phyloP scores from a whole-genome alignment of 2,329 filamentous ascomycete species.

The Cercospora sp. region DNA sequence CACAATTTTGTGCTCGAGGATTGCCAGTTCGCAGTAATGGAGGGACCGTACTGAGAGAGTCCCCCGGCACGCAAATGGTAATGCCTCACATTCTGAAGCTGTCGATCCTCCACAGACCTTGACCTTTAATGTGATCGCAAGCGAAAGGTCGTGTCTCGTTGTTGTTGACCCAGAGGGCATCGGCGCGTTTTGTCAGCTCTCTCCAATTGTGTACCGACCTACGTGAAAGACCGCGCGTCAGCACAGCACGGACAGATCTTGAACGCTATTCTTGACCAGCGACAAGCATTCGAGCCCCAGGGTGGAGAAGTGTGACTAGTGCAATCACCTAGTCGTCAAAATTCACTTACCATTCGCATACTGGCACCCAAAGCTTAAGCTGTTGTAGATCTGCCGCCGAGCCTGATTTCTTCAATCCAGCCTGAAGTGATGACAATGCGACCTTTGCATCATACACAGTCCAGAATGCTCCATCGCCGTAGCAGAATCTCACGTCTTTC shows the following conservation, averaged over 20 bases:
- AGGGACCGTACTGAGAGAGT: not conserved
- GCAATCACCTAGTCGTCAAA: too few species aligned
- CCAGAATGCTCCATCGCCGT: conserved; percentile 27
- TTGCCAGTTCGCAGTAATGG: not conserved
- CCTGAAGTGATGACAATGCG: conserved; percentile 10
- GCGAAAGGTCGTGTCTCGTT: conserved; percentile 18
- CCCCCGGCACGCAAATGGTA: not conserved
- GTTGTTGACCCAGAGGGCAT: conserved; percentile 22
- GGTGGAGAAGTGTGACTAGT: too few species aligned
- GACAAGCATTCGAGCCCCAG: too few species aligned
- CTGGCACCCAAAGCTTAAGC: conserved; percentile 20
- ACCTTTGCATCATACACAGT: conserved; percentile 21
- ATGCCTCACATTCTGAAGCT: conserved; percentile 7
- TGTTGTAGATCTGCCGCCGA: conserved; percentile 18
- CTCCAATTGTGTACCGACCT: conserved; percentile 23
- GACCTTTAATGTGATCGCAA: conserved; percentile 10
- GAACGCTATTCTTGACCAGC: too few species aligned
- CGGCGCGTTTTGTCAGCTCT: conserved; percentile 18
- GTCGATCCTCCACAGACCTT: conserved; percentile 13
- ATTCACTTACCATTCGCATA: conserved; percentile 22
- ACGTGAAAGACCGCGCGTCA: not conserved
- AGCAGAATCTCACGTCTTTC: conserved; percentile 26
- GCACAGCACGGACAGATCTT: not conserved
- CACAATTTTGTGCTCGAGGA: not conserved
- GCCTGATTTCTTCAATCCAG: conserved; percentile 16